Evolutionary conservation across 2,329 filamentous ascomycete species (phyloP).

Genomic region (Alternaria metachromatica): DNA sequence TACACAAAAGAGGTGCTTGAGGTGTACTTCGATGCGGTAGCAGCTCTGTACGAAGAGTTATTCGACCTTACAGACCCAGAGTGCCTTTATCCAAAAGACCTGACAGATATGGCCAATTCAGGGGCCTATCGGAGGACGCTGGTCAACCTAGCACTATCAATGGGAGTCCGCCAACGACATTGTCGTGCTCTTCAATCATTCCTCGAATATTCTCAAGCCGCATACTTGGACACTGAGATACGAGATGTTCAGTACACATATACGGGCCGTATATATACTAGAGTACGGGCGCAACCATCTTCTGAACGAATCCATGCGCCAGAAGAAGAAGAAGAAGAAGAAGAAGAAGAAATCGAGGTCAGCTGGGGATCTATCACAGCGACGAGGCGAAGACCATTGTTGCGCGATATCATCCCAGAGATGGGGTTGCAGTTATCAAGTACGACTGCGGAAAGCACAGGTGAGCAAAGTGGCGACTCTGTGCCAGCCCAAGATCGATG

Average conservation of each 20-base stretch:
- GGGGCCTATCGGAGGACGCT: rapidly evolving
- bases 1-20: neutral
- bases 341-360: neutral
- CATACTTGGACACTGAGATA: neutral
- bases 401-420: neutral
- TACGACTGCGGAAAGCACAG: neutral
- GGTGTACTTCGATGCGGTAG: neutral
- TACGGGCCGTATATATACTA: neutral
- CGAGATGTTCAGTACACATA: neutral
- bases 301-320: rapidly evolving
- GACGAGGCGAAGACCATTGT: neutral
- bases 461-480: rapidly evolving
- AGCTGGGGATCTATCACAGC: neutral
- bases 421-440: neutral
- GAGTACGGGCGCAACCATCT: rapidly evolving
- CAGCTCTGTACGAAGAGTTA: neutral
- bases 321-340: neutral
- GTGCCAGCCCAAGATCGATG: rapidly evolving
- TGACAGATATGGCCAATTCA: rapidly evolving
- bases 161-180: too few species aligned
- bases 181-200: too few species aligned
- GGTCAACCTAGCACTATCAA: too few species aligned
- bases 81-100: neutral
- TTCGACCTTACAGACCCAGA: neutral
- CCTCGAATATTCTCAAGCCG: neutral